Conservation (phyloP, 306 rosid species). For the Quercus rubra region DNA sequence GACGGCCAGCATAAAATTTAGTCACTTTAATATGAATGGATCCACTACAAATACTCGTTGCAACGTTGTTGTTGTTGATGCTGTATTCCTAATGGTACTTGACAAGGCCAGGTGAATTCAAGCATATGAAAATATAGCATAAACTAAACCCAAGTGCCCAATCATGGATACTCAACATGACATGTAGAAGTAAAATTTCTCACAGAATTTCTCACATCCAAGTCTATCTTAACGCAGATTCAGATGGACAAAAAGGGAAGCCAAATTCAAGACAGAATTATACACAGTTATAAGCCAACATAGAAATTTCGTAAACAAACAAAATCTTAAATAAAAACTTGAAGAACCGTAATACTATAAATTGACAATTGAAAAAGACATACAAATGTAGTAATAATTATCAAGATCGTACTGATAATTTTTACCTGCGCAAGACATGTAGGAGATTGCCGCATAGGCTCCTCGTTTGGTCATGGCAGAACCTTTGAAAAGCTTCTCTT, state of each 20-base stretch:
- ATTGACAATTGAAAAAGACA: not conserved
- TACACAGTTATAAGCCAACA: not conserved
- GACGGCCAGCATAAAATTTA: too few species aligned
- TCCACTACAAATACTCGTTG: too few species aligned
- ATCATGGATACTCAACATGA: not conserved
- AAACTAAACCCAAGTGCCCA: not conserved
- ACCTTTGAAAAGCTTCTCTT: slow-evolving; percentile 67
- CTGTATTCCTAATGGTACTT: too few species aligned
- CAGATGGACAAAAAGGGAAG: too few species aligned
- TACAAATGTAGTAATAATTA: not conserved
- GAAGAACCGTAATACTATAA: not conserved
- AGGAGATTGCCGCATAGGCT: slow-evolving; percentile 78
- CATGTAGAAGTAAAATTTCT: not conserved
- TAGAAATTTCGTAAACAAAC: not conserved
- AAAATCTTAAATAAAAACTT: not conserved
- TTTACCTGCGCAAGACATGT: slow-evolving; percentile 86
- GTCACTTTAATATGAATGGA: too few species aligned
- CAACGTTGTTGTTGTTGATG: too few species aligned
- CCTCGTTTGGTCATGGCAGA: slow-evolving; percentile 91
- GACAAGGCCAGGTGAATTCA: too few species aligned
- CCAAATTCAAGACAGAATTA: too few species aligned
- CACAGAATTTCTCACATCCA: not conserved
- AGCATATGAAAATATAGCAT: not conserved
- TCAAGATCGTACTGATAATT: not conserved
- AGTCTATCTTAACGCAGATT: not conserved